Conservation (phyloP, 208 protist species). For the Crithidia bombi region DNA sequence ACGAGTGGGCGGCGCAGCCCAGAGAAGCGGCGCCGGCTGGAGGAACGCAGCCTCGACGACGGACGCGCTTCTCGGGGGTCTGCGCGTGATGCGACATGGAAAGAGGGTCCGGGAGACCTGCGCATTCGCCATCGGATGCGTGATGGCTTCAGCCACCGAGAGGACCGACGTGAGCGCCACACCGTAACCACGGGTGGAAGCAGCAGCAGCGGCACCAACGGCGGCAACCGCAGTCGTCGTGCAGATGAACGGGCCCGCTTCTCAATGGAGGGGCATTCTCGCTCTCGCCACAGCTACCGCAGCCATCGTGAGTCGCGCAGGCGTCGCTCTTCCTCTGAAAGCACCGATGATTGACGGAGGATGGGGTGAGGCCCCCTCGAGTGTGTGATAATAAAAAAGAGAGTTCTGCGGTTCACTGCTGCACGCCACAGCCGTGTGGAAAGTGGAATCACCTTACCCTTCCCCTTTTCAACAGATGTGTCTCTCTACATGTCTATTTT, state of each 20-base stretch:
- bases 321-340: not conserved
- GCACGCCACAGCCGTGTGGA: too few relatives aligned
- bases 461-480: too few relatives aligned
- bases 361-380: too few relatives aligned
- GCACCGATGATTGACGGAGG: not conserved
- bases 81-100: not conserved
- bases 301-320: not conserved
- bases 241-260: not conserved
- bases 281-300: constrained; percentile 5
- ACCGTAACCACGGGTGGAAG: too few relatives aligned
- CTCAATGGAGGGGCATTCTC: not conserved
- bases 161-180: not conserved
- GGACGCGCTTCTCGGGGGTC: not conserved
- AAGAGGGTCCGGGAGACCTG: not conserved
- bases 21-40: constrained; percentile 4
- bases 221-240: not conserved
- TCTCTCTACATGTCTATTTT: too few relatives aligned
- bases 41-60: not conserved
- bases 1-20: not conserved
- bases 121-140: not conserved
- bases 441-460: too few relatives aligned
- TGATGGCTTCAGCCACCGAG: not conserved
- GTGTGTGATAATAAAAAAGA: too few relatives aligned
- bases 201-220: not conserved
- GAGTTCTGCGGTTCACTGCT: too few relatives aligned